These are phyloP conservation scores for Carex scoparia DNA, from an alignment of 176 grass and related monocot species.

Conservation along the genomic window DNA sequence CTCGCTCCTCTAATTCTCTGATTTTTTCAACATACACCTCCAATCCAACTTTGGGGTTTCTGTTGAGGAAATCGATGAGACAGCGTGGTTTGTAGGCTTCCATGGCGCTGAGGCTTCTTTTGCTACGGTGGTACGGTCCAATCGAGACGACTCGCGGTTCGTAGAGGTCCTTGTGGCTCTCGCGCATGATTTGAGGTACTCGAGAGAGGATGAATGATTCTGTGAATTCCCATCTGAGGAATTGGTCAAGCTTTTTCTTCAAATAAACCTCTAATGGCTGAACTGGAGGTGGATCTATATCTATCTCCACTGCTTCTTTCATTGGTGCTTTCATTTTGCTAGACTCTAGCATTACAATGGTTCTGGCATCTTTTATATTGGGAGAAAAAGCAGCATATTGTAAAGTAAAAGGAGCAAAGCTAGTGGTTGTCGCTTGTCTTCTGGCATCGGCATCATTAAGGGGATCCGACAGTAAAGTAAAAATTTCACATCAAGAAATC, in stretches of 20 bases:
- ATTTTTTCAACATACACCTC: background rate
- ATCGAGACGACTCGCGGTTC: constrained; percentile 24
- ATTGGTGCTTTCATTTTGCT: background rate
- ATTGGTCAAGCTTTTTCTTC: background rate
- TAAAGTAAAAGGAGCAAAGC: no score
- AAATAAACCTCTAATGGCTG: constrained; percentile 10
- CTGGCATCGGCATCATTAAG: no score
- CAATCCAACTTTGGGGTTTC: background rate
- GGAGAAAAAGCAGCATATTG: background rate
- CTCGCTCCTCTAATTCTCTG: constrained; percentile 5
- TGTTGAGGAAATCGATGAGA: background rate
- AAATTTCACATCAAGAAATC: no score
- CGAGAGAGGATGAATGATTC: constrained; percentile 18
- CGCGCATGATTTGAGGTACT: background rate
- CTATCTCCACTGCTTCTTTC: background rate
- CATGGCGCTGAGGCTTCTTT: background rate
- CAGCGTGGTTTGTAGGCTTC: constrained; percentile 16
- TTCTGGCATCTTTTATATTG: background rate
- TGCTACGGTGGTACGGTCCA: constrained; percentile 5
- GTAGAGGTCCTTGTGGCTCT: constrained; percentile 8
- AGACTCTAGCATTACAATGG: background rate
- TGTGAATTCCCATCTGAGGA: background rate
- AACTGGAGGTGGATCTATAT: background rate
- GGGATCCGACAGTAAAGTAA: no score
- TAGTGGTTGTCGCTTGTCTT: no score